Percentiles rank a stretch among this genome's conserved stretches.
These are phyloP conservation scores for Coemansia sp. DNA, from an alignment of 192 early-diverging fungal genomes.

Conservation along the genomic window DNA sequence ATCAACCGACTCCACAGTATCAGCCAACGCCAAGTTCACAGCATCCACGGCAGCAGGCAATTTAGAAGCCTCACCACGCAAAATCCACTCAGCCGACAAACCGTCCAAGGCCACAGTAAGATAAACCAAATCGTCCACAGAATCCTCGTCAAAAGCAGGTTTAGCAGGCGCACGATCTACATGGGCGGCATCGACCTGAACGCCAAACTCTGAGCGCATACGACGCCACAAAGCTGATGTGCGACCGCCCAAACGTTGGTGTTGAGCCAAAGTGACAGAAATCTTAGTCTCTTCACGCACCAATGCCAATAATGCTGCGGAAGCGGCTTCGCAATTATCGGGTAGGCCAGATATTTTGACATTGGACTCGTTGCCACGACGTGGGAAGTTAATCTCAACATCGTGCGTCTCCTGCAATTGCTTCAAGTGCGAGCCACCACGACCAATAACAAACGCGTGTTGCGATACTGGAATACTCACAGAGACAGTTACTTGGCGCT, in stretches of 20 bases:
- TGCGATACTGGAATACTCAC: conserved; percentile 75
- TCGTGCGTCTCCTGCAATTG: conserved; percentile 70
- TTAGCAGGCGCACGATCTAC: conserved; percentile 42
- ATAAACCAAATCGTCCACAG: conserved; percentile 28
- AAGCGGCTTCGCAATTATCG: conserved; percentile 60
- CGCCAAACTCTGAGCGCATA: conserved; percentile 66
- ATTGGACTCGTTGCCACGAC: conserved; percentile 16
- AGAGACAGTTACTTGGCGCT: conserved; percentile 61
- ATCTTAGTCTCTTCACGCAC: conserved; percentile 60
- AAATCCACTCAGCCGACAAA: conserved; percentile 54
- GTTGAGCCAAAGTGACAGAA: conserved; percentile 60
- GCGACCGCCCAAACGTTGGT: conserved; percentile 62
- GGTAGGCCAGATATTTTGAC: conserved; percentile 65
- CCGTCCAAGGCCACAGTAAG: conserved; percentile 20
- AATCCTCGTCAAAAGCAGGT: conserved; percentile 15
- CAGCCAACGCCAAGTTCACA: conserved; percentile 29
- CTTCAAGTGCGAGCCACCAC: conserved; percentile 71
- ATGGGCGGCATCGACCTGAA: conserved; percentile 59
- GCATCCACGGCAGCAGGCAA: conserved; percentile 47
- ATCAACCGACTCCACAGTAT: conserved; percentile 12
- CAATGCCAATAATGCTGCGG: conserved; percentile 51
- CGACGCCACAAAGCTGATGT: conserved; percentile 60
- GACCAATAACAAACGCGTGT: conserved; percentile 84
- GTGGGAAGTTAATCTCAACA: conserved; percentile 70
- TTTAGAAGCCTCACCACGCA: conserved; percentile 60